Evolutionary conservation across 2,329 filamentous ascomycete genomes (phyloP).

Genomic region (Beauveria caledonica): DNA sequence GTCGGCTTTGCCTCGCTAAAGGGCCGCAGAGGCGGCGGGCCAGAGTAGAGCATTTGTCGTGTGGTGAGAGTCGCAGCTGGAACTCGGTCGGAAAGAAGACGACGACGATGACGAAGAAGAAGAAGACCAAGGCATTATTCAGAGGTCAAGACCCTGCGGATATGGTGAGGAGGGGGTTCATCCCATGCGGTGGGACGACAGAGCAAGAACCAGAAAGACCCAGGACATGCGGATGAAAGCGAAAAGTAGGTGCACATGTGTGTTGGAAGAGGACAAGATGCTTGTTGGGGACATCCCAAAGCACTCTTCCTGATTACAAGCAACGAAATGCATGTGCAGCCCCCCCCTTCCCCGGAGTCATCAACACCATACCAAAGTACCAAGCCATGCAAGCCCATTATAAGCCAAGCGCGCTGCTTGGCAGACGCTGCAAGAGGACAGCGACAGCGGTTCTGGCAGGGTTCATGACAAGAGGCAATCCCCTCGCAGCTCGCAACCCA

Average conservation of each 20-base stretch:
- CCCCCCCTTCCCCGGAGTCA: not conserved
- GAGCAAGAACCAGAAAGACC: not conserved
- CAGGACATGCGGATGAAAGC: not conserved
- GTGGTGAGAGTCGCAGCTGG: not conserved
- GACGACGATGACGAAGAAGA: not conserved
- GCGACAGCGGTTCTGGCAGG: not conserved
- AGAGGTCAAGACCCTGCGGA: not conserved
- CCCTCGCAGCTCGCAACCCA: not conserved
- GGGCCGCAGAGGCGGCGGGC: conserved; percentile 35
- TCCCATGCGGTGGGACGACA: not conserved
- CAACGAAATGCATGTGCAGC: not conserved
- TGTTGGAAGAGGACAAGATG: not conserved
- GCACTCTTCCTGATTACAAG: not conserved
- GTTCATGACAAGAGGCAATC: not conserved
- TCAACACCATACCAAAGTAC: not conserved
- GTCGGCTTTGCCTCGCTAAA: conserved; percentile 65
- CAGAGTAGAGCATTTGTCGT: conserved; percentile 36
- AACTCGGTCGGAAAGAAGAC: not conserved
- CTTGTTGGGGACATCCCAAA: not conserved
- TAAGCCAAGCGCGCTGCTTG: not conserved
- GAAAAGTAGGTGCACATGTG: not conserved
- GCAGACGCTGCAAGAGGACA: not conserved
- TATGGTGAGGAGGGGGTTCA: not conserved
- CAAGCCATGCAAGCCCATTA: not conserved
- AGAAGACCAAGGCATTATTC: conserved; percentile 1